A percentile compares a stretch with the other conserved stretches of the same genome.
These are phyloP conservation scores for Clitocybe nebularis DNA, from an alignment of 1,284 basidiomycete species.

Conservation along the genomic window DNA sequence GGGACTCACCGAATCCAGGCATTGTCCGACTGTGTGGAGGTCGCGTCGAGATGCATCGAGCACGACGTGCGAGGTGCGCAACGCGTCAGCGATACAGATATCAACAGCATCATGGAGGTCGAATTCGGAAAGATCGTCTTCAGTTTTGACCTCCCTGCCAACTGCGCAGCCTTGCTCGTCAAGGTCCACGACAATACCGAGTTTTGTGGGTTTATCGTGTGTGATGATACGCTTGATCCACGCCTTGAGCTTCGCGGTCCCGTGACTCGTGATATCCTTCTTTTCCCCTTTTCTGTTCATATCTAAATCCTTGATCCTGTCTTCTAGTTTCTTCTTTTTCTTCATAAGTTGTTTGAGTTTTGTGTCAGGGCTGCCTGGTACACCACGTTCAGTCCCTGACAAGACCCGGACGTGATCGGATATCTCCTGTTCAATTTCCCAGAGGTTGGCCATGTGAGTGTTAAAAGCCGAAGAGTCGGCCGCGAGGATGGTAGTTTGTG, in stretches of 20 bases:
- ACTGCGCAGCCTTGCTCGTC: conserved; percentile 34
- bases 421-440: conserved; percentile 36
- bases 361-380: conserved; percentile 21
- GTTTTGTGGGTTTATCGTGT: conserved; percentile 28
- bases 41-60: conserved; percentile 52
- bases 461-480: conserved; percentile 22
- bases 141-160: conserved; percentile 32
- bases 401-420: conserved; percentile 22
- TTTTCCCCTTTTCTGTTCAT: conserved; percentile 18
- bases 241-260: conserved; percentile 48
- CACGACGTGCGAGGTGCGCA: conserved; percentile 40
- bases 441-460: conserved; percentile 27
- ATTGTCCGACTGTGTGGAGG: conserved; percentile 48
- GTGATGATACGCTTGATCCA: conserved; percentile 61
- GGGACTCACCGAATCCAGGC: conserved; percentile 36
- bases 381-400: conserved; percentile 13
- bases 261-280: conserved; percentile 20
- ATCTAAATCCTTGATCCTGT: conserved; percentile 30
- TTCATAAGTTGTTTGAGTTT: conserved; percentile 33
- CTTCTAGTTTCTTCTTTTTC: conserved; percentile 33
- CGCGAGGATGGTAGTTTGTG: conserved; percentile 25
- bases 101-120: conserved; percentile 21
- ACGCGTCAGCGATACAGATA: conserved; percentile 28
- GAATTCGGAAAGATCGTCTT: conserved; percentile 1
- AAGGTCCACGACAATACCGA: conserved; percentile 35